phyloP scores from a whole-genome alignment of 1,139 yeast genomes.

The Blastobotrys buckinghamii region DNA sequence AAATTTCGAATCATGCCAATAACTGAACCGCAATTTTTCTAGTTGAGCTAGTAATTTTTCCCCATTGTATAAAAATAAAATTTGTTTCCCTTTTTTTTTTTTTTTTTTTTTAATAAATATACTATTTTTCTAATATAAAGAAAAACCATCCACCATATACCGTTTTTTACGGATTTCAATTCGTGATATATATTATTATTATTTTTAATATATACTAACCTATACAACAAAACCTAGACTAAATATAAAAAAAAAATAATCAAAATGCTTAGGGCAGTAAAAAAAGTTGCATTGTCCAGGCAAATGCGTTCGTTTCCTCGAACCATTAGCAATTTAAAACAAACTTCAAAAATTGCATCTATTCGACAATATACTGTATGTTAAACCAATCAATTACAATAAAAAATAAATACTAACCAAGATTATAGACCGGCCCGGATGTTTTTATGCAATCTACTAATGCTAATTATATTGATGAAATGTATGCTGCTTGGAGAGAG shows the following conservation, averaged over 20 bases:
- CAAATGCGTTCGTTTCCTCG: not conserved
- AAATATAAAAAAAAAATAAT: not conserved
- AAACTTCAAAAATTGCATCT: not conserved
- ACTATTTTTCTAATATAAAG: not conserved
- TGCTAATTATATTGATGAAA: slow-evolving; percentile 93
- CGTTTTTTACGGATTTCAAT: no score
- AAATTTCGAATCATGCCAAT: no score
- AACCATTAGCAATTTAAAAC: not conserved
- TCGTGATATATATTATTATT: not conserved
- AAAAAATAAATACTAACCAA: not conserved
- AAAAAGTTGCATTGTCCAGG: not conserved
- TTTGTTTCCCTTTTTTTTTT: not conserved
- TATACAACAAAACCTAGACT: not conserved
- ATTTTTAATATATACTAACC: not conserved
- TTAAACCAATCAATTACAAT: not conserved
- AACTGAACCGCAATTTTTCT: not conserved
- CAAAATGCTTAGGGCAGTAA: slow-evolving; percentile 5
- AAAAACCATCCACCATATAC: no score
- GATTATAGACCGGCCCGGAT: slow-evolving; percentile 37
- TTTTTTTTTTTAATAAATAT: not conserved
- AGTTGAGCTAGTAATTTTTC: not conserved
- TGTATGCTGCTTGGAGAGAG: slow-evolving; percentile 90
- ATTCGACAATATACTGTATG: slow-evolving; percentile 9
- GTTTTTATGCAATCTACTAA: slow-evolving; percentile 77
- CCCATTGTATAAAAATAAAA: not conserved